Base-by-base conservation (phyloP, 2,329 filamentous ascomycete species). In the Hymenotorrendiella dingleyae region DNA sequence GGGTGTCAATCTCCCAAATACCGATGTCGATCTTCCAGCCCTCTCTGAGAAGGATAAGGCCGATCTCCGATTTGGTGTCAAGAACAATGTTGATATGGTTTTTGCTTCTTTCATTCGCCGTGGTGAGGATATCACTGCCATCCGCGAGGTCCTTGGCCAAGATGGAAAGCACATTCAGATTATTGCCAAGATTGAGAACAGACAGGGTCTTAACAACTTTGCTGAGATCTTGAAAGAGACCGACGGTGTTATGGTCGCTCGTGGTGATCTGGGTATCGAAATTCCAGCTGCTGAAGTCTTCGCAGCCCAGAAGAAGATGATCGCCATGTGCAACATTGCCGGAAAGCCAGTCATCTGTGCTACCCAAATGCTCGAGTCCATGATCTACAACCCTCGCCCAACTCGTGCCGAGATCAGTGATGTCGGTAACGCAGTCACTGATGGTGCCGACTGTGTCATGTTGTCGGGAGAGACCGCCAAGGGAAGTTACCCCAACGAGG, bases 251-350 rank as follows among this genome's bases (percentile, higher is more conserved):
- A 98, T 98, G 93, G 93, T 98, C 57, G 93, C 93, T 62, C 91
- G 93, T 80, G 93, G 93, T 73, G 93, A 97, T 64, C 74, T 95
- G 54, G 93, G 93, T 75, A 98, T 98, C 60, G 93, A 98, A 73
- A 98, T 98, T 60, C 91, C 93, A 37, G 91, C 93, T 49, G 88
- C 91, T 53, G 93, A 98, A 77, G 93, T 98, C 55, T 98, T 98
- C 70, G 88, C 94, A 57, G 93, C 93, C 44, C 93, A 98, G 78
- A 98, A 98, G 85, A 98, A 98, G 87, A 90, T 98, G 80, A 98
- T 98, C 69, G 90, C 93, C 71, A 97, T 97, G 83, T 98, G 93
- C 82, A 98, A 98, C 77, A 82, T 96, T 64, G 90, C 89, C 57
- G 93, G 93, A 70, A 98, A 98, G 80, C 93, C 93, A 56, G 90